These are phyloP conservation scores for Rhizomucor miehei DNA, from an alignment of 371 early-diverging fungal genomes.

Conservation along the genomic window DNA sequence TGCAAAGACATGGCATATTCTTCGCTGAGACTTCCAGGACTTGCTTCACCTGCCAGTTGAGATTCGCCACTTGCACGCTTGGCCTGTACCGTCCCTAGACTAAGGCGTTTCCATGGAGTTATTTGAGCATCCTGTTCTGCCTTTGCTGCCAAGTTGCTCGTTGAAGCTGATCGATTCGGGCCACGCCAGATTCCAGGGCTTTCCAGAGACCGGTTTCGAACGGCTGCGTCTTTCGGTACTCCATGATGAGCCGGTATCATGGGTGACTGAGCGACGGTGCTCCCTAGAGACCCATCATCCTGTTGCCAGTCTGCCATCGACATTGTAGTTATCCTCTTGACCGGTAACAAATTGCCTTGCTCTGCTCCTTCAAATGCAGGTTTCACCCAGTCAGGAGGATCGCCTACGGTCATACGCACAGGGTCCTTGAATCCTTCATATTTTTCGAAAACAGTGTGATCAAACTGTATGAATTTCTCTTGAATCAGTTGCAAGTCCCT, in stretches of 20 bases:
- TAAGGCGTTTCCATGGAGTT: conserved; percentile 19
- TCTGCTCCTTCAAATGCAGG: conserved; percentile 57
- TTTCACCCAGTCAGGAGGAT: conserved; percentile 72
- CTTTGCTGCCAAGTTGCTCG: conserved; percentile 22
- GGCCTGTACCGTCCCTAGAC: conserved; percentile 19
- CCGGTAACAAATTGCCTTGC: conserved; percentile 44
- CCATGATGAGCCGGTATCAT: background rate
- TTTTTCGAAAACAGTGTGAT: conserved; percentile 63
- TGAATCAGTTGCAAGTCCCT: conserved; percentile 49
- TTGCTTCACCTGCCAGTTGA: conserved; percentile 1
- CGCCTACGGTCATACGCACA: conserved; percentile 62
- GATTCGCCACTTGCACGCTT: background rate
- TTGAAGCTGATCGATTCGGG: conserved; percentile 34
- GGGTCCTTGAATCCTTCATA: conserved; percentile 66
- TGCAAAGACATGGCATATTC: conserved; percentile 49
- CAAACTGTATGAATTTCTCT: conserved; percentile 62
- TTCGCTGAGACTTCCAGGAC: conserved; percentile 29
- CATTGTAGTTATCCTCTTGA: conserved; percentile 35
- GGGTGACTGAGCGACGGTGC: background rate
- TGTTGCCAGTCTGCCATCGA: conserved; percentile 10
- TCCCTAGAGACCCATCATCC: conserved; percentile 7
- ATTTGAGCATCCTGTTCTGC: conserved; percentile 10
- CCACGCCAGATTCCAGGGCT: conserved; percentile 15
- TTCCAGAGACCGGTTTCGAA: background rate
- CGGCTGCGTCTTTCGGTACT: background rate